phyloP scores from a whole-genome alignment of 23 red algal genomes.

The Gracilariopsis chorda region DNA sequence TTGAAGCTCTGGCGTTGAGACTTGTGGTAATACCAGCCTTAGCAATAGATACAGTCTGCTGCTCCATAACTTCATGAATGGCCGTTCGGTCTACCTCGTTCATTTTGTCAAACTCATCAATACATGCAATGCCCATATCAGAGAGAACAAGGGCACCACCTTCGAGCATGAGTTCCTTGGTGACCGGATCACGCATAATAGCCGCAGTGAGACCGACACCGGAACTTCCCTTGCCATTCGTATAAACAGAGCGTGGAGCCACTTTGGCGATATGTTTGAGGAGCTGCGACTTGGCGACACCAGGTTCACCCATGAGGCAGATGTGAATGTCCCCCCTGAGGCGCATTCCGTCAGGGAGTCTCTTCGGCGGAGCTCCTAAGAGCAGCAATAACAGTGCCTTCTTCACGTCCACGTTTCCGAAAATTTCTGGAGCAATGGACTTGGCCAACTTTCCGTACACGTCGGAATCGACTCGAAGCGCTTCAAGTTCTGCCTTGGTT shows the following conservation, averaged over 20 bases:
- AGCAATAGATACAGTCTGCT: constrained; percentile 99
- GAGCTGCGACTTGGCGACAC: constrained; percentile 95
- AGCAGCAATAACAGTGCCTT: constrained; percentile 85
- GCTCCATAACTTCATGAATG: constrained; percentile 98
- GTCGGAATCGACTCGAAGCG: constrained; percentile 34
- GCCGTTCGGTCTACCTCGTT: constrained; percentile 91
- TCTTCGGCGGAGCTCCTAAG: constrained; percentile 79
- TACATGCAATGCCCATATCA: constrained; percentile 94
- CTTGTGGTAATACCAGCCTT: constrained; percentile 99
- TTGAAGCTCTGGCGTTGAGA: constrained; percentile 91
- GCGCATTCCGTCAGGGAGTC: constrained; percentile 90
- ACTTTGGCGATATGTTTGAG: constrained; percentile 89
- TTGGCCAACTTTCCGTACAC: constrained; percentile 80
- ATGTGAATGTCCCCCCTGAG: constrained; percentile 94
- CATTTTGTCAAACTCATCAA: constrained; percentile 99
- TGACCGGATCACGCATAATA: constrained; percentile 81
- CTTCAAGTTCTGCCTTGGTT: constrained; percentile 29
- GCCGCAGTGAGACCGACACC: constrained; percentile 97
- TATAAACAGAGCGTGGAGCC: constrained; percentile 91
- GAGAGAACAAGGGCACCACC: constrained; percentile 96
- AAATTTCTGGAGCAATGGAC: constrained; percentile 97
- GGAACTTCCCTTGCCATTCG: constrained; percentile 97
- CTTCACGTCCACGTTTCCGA: constrained; percentile 91
- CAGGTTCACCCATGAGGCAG: constrained; percentile 97
- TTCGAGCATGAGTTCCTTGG: constrained; percentile 96